Evolutionary conservation across 1,284 basidiomycete species (phyloP).

Genomic region (Malassezia globosa): DNA sequence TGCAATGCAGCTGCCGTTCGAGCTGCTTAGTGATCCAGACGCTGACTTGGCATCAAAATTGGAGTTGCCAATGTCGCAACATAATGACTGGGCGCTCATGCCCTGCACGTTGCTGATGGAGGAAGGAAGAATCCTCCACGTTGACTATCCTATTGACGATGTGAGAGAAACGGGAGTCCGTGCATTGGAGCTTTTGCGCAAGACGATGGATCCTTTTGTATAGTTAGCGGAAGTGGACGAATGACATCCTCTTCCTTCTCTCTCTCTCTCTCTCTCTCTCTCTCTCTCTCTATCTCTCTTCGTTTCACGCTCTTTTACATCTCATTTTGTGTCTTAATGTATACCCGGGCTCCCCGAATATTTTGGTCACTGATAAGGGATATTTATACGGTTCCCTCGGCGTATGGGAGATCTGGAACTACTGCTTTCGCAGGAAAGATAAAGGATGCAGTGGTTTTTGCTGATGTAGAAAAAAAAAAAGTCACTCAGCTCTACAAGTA

Average conservation of each 20-base stretch:
- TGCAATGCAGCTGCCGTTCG: constrained; percentile 10
- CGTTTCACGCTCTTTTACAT: neutral
- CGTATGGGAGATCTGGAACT: too few species aligned
- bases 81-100: constrained; percentile 16
- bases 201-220: constrained; percentile 4
- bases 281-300: neutral
- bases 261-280: too few species aligned
- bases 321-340: too few species aligned
- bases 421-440: too few species aligned
- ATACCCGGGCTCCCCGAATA: too few species aligned
- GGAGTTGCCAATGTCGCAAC: constrained; percentile 10
- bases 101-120: constrained; percentile 30
- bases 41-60: constrained; percentile 17
- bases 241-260: too few species aligned
- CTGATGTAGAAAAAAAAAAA: too few species aligned
- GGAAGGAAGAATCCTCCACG: constrained; percentile 31
- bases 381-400: too few species aligned
- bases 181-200: constrained; percentile 24
- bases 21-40: constrained; percentile 5
- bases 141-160: constrained; percentile 28
- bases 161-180: constrained; percentile 21
- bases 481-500: too few species aligned
- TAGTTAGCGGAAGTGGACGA: neutral
- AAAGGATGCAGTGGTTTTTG: neutral
- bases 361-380: too few species aligned